Base-by-base conservation (phyloP, 495 filamentous ascomycete genomes). In the Lophiotrema nucula region DNA sequence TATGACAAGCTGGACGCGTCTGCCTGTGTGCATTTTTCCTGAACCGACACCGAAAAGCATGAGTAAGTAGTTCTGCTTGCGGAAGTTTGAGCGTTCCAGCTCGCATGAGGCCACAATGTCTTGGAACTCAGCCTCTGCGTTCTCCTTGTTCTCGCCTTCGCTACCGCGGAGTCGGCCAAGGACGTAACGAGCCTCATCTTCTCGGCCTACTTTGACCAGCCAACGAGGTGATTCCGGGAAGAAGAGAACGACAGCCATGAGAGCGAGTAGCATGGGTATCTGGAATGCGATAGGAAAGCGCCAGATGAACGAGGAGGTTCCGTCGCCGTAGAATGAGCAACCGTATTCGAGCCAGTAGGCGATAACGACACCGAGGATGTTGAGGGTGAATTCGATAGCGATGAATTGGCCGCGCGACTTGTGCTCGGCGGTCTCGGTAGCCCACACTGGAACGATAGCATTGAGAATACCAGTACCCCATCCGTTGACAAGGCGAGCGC, bases 301-400 rank as follows among this genome's bases (percentile, higher is more conserved):
- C 85, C 85, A 88, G 49, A 77, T 75, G 64, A 87, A 77, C 18
- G 81, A 56, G 23, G 81, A 81, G 23, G 70, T 70, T 28, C 81
- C 81, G 24, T 72, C 73, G 42, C 84, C 76, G 61, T 84, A 75
- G 62, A 76, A 82, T 5, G 79, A 81, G n/a, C 82, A 70, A 10
- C 82, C 83, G 64, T 83, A 89, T 65, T 87, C 85, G 22, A 88
- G 73, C 86, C 85, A 88, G 57, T 88, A 88, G 4, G 84, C 85
- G 18, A 88, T 72, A 2, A 87, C 84, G 3, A 89, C 84, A 67
- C 86, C 86, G 37, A 88, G 84, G 56, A 88, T 88, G 62, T 89
- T 88, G 13, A 88, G 64, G 0, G 84, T 88, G 60, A 89, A 88
- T 60, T 88, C 86, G 50, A 88, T 87, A 3, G 85, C 81, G 52